A percentile compares a stretch with the other conserved stretches of the same genome.
phyloP scores from a whole-genome alignment of 352 stramenopile genomes.

The Pythium aristosporum region DNA sequence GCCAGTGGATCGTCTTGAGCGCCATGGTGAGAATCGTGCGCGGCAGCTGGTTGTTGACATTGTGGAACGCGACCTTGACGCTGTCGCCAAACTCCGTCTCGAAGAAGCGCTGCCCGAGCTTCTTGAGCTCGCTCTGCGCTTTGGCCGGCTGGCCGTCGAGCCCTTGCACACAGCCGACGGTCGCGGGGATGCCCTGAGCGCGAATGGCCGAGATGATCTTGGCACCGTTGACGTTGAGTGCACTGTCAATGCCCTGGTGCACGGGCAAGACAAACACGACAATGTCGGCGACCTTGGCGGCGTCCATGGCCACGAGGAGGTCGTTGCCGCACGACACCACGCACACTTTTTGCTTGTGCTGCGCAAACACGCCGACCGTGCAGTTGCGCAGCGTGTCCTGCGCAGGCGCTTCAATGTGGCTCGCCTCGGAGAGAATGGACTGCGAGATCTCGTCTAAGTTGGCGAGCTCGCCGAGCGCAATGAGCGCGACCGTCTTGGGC shows the following conservation, averaged over 20 bases:
- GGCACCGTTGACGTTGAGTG: constrained; percentile 86
- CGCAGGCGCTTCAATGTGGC: constrained; percentile 54
- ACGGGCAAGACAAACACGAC: constrained; percentile 79
- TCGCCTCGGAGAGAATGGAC: constrained; percentile 62
- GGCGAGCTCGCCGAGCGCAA: constrained; percentile 72
- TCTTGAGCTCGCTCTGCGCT: constrained; percentile 73
- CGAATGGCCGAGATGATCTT: constrained; percentile 91
- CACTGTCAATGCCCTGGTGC: constrained; percentile 74
- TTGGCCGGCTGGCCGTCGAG: constrained; percentile 74
- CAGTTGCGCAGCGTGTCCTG: constrained; percentile 58
- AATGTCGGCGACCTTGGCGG: constrained; percentile 84
- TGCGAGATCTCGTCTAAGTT: constrained; percentile 62
- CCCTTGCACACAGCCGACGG: constrained; percentile 84
- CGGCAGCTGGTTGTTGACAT: constrained; percentile 76
- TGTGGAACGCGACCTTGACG: constrained; percentile 77
- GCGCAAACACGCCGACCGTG: constrained; percentile 63
- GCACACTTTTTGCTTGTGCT: constrained; percentile 90
- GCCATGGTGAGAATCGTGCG: constrained; percentile 81
- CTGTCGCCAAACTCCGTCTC: constrained; percentile 86
- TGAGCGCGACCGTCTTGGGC: constrained; percentile 84
- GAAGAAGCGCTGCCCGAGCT: constrained; percentile 89
- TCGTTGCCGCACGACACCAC: constrained; percentile 83
- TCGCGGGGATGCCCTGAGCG: constrained; percentile 89
- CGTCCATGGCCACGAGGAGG: constrained; percentile 80
- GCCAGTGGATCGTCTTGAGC: constrained; percentile 87